Evolutionary conservation across 1,139 yeast genomes (phyloP), one percentile per base, ranked within the genome.

Genomic region (Nakaseomyces delphensis): DNA sequence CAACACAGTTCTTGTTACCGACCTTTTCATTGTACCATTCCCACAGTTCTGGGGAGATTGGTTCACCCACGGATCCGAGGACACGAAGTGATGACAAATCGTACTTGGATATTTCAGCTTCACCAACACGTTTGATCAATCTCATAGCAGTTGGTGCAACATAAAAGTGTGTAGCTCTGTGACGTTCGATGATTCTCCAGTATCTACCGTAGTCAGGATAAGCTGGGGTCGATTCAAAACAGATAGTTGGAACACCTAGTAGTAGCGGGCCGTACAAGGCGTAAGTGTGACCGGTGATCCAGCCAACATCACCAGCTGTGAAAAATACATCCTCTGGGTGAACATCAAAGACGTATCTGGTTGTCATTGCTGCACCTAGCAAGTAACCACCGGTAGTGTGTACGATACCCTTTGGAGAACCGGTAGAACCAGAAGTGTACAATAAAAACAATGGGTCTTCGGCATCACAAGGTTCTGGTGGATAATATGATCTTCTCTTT

Each of bases 221-320:
- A 32, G 96, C 96, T 47, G 98, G 98, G 18, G 98, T 91, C 51
- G 96, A 95, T 71, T 91, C 98, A 59, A 91, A 91, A 48, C 91
- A 86, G 51, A 91, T 78, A 28, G 96, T 79, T 43, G 97, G 83
- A 45, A 86, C 80, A 65, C 98, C 98, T 45, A 86, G 72, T 41
- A 78, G 67, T 57, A 91, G 76, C 45, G 98, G 97, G 50, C 97
- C 97, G 63, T 91, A 91, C 48, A 89, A 71, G 29, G 95, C 96
- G 61, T 91, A 91, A 30, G 97, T 83, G 68, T 91, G 98, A 56
- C 98, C 98, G 33, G 98, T 91, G 63, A 91, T 91, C 98, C 98
- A 91, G 64, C 98, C 98, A 43, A 91, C 95, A 66, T 91, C 98
- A 64, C 97, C 97, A 43, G 97, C 96, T 42, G 97, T 89, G 73